phyloP scores from a whole-genome alignment of 139 green algal genomes.

The Yamagishiella unicocca region DNA sequence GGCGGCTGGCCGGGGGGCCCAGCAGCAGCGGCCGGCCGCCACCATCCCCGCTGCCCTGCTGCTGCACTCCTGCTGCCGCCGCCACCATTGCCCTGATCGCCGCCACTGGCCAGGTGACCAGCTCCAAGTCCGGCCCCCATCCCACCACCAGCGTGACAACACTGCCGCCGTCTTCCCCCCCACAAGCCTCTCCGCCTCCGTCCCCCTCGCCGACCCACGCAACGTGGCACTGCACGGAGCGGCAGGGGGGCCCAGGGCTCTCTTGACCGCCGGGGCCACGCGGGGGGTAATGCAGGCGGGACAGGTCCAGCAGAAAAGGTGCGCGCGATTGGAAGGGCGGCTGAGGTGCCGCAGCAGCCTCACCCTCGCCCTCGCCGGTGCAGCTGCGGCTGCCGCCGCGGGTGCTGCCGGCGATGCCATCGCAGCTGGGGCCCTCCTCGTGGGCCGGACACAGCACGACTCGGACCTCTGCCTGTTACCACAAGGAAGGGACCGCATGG shows the following conservation, averaged over 20 bases:
- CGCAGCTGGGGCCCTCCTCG: background rate
- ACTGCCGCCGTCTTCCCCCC: background rate
- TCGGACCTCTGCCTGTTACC: background rate
- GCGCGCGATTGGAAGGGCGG: background rate
- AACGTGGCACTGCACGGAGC: slow-evolving; percentile 24
- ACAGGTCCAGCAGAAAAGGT: background rate
- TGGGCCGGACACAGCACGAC: background rate
- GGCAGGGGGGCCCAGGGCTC: background rate
- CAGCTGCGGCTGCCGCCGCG: background rate
- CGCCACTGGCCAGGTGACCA: background rate
- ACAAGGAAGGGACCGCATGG: too few species aligned
- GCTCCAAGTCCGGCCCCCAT: slow-evolving; percentile 36
- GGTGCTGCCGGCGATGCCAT: background rate
- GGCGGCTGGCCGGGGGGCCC: background rate
- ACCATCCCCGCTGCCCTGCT: background rate
- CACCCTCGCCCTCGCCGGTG: too few species aligned
- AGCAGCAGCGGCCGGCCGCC: background rate
- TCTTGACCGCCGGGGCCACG: too few species aligned
- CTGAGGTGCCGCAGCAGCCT: too few species aligned
- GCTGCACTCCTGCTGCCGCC: background rate
- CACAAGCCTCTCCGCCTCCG: background rate
- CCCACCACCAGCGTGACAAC: background rate
- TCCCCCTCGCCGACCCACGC: slow-evolving; percentile 1
- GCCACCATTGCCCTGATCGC: background rate
- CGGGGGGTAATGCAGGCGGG: background rate